Evolutionary conservation across 257 asterid species (phyloP), one percentile per base, ranked within the genome.

Genomic region (Paraleonurus japonicus): DNA sequence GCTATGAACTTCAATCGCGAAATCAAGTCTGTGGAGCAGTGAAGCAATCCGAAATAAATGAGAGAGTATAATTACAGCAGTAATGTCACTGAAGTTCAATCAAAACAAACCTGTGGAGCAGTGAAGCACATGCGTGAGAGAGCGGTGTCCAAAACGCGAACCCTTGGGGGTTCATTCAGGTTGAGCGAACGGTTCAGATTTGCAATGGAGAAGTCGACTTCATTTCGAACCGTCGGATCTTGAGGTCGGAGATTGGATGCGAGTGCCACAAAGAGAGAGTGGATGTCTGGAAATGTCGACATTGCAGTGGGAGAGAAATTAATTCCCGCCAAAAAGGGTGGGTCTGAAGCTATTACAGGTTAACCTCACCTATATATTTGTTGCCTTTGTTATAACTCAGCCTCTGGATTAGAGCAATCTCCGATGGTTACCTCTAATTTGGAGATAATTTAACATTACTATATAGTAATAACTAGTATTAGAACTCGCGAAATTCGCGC

Each of bases 101-200:
- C 15, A 5, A 11, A 64, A 66, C 69, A 43, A 67, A 88, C 95
- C 96, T 87, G 90, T 17, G 91, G 90, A 57, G 88, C 87, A 7
- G 87, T 74, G 84, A 87, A 85, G 88, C 94, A 80, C 96, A 89
- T 76, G 75, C 82, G 85, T 71, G 96, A 87, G 43, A 91, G 92
- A 20, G 97, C 87, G 32, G 92, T 78, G 72, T 89, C 91, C 75
- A 89, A 72, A 82, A 85, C 57, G 71, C 83, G 79, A 76, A 75
- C 76, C 71, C 84, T 69, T 26, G 88, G 81, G 65, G 74, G 69
- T 79, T 81, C 81, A 45, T 78, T 74, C 68, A 80, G 82, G 81
- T 91, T 89, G 82, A 91, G 87, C 59, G 85, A 83, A 63, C 80
- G 88, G 80, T 76, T 89, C 76, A 91, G 85, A 64, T 80, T 75